Conservation (phyloP, 2,329 filamentous ascomycete genomes). For the Trichoderma guizhouense region DNA sequence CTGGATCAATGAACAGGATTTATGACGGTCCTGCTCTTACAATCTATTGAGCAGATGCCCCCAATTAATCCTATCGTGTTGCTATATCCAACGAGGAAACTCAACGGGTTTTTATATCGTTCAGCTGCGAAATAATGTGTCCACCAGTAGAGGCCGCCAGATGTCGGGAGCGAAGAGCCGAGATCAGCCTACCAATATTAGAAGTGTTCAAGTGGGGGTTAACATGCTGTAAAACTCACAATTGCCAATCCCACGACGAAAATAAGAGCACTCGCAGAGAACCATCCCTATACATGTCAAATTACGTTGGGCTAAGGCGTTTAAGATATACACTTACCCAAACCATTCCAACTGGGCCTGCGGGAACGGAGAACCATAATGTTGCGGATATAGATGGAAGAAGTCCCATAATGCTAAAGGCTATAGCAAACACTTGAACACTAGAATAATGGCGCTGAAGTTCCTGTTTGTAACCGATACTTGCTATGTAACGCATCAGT, state of each 20-base stretch:
- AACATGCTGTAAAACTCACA: not conserved
- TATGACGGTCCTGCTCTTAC: not conserved
- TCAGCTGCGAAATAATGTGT: slow-evolving; percentile 6
- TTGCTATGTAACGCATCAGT: not conserved
- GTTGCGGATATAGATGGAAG: slow-evolving; percentile 2
- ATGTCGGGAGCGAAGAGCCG: slow-evolving; percentile 2
- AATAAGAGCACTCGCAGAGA: slow-evolving; percentile 1
- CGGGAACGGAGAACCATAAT: not conserved
- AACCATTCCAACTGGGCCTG: slow-evolving; percentile 2
- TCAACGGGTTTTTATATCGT: not conserved
- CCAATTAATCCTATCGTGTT: slow-evolving; percentile 1
- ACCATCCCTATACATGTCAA: not conserved
- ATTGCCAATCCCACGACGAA: not conserved
- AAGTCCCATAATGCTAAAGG: slow-evolving; percentile 1
- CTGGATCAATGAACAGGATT: not conserved
- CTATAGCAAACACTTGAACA: slow-evolving; percentile 2
- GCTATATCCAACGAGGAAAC: slow-evolving; percentile 6
- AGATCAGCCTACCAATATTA: not conserved
- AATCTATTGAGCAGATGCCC: slow-evolving; percentile 6
- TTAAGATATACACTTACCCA: not conserved
- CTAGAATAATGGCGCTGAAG: slow-evolving; percentile 2
- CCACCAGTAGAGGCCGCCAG: slow-evolving; percentile 6
- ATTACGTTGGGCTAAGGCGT: accelerated
- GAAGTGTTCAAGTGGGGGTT: not conserved
- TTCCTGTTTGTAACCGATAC: not conserved